Conservation (phyloP, 139 green algal species). For the Chlorella vulgaris region DNA sequence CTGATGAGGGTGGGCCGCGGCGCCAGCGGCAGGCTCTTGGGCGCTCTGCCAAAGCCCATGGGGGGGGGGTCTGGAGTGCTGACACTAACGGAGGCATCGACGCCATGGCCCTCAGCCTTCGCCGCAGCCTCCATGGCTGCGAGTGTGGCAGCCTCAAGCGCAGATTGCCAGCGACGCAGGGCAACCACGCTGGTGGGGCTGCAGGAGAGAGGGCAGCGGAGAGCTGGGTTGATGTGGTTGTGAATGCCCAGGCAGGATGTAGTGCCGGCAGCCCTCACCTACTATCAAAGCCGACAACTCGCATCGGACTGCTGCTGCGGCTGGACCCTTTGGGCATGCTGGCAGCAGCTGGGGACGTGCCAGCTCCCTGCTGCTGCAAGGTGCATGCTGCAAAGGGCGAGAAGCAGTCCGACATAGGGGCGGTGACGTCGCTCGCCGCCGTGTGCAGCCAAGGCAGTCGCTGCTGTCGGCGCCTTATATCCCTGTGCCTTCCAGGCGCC, state of each 20-base stretch:
- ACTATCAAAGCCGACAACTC: conserved; percentile 12
- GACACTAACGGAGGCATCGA: not conserved
- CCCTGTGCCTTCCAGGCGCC: too few species aligned
- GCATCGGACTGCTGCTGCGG: conserved; percentile 3
- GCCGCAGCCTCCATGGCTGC: not conserved
- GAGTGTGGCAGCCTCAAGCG: not conserved
- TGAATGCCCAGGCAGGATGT: not conserved
- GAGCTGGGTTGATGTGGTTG: not conserved
- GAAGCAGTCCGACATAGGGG: not conserved
- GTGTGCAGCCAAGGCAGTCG: too few species aligned
- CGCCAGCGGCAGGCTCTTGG: not conserved
- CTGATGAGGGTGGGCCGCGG: not conserved
- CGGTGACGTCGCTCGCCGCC: not conserved
- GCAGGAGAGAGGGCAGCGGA: not conserved
- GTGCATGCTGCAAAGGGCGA: conserved; percentile 15
- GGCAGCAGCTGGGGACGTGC: not conserved
- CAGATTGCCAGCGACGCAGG: conserved; percentile 19
- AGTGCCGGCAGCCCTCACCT: not conserved
- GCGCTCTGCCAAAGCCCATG: not conserved
- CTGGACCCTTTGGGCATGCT: not conserved
- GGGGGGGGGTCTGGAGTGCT: not conserved
- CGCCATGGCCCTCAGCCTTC: not conserved
- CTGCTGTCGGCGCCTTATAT: too few species aligned
- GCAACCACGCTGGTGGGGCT: conserved; percentile 8
- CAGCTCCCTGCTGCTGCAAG: not conserved